Evolutionary conservation across 1,284 basidiomycete species (phyloP), one percentile per base, ranked within the genome.

Genomic region (Ceratobasidium sp.): DNA sequence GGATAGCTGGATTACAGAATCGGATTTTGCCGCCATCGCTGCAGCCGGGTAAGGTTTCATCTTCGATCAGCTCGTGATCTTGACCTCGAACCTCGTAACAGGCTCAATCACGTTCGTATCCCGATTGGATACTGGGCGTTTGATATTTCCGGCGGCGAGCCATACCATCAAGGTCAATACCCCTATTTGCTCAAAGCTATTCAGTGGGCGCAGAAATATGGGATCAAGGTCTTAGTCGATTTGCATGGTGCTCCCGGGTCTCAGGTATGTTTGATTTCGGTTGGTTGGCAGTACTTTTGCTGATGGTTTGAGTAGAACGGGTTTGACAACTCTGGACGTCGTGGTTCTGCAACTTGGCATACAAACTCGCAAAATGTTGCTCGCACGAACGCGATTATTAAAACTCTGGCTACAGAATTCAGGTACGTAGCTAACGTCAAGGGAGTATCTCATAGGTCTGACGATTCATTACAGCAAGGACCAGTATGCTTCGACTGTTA

Each of bases 111-210:
- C 64, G 78, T 79, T 44, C 70, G 78, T 55, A 86, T 98, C 55
- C 96, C 96, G 2, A 94, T 98, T 80, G 95, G 95, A 28, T 96
- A 93, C 85, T 98, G 97, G 97, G 96, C 96, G 0, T 96, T 95
- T 81, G 94, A 97, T 73, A 91, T 94, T 28, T 89, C 89, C 20
- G 86, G 86, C 3, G 95, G 93, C 10, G 95, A 97, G 83, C 96
- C 95, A 0, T 98, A 91, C 86, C 90, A 96, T 80, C 91, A 92
- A 86, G 94, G 95, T n/a, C 94, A 83, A 87, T 79, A 89, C 90
- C 82, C 82, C 49, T 86, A 88, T 83, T 85, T 89, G 39, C 85
- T 87, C 79, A 82, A 84, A 70, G 96, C 95, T 0, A 90, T 95
- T 58, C 85, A 84, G 1, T 98, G 97, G 97, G 95, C 95, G 3